Percentiles rank a stretch among this genome's conserved stretches.
These are phyloP conservation scores for Kingdonia uniflora DNA, from an alignment of 164 flowering plant genomes.

Conservation along the genomic window DNA sequence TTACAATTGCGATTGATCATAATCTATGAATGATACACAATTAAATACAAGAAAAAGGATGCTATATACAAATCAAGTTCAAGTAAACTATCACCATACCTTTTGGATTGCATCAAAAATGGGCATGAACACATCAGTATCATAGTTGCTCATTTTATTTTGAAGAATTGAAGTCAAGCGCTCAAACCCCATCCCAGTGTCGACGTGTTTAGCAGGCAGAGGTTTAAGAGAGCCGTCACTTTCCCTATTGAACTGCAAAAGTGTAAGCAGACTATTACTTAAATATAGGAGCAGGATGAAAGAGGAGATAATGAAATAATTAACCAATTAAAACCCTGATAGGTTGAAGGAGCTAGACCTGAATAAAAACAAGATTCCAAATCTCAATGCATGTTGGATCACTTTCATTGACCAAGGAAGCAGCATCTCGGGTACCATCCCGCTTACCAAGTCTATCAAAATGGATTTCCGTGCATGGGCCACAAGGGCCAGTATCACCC, in stretches of 20 bases:
- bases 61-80: background rate
- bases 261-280: constrained; percentile 3
- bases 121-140: constrained; percentile 92
- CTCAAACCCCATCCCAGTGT: constrained; percentile 98
- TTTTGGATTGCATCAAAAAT: constrained; percentile 77
- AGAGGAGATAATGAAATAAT: background rate
- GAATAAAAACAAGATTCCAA: constrained; percentile 97
- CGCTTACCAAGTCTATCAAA: constrained; percentile 85
- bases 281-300: background rate
- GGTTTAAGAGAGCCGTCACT: constrained; percentile 81
- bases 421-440: constrained; percentile 83
- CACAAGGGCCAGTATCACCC: constrained; percentile 99
- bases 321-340: background rate
- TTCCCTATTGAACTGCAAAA: constrained; percentile 83
- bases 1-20: no score
- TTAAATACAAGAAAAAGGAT: no score
- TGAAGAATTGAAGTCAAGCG: constrained; percentile 92
- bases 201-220: constrained; percentile 96
- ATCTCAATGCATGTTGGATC: constrained; percentile 98
- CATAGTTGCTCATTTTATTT: constrained; percentile 95
- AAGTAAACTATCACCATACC: constrained; percentile 35
- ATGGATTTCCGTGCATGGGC: constrained; percentile 97
- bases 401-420: constrained; percentile 79
- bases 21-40: no score
- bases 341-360: constrained; percentile 32